A percentile compares a stretch with the other conserved stretches of the same genome.
Conservation (phyloP, 2,329 filamentous ascomycete genomes). For the Onygenales sp. region DNA sequence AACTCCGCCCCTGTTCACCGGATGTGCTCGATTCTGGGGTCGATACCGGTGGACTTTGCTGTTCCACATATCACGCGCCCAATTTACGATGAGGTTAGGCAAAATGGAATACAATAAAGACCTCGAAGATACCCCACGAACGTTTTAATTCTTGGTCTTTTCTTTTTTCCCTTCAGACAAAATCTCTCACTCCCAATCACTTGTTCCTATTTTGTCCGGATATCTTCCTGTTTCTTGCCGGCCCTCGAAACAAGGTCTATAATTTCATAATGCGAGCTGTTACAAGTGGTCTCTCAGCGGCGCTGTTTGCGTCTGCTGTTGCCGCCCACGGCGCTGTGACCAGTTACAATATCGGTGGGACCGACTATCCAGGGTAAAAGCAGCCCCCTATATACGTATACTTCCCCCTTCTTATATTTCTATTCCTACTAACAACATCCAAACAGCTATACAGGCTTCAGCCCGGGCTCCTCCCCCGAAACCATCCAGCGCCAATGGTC, state of each 20-base stretch:
- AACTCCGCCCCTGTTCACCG: no score
- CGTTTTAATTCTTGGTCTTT: no score
- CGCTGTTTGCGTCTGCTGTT: slow-evolving; percentile 8
- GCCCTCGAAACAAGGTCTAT: background rate
- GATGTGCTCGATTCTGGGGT: no score
- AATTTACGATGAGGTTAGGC: no score
- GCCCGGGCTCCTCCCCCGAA: slow-evolving; percentile 37
- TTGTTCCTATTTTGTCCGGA: no score
- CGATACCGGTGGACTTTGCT: no score
- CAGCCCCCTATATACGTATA: slow-evolving; percentile 27
- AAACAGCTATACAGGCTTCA: slow-evolving; percentile 12
- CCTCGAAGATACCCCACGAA: no score
- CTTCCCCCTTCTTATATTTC: background rate
- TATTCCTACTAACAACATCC: background rate
- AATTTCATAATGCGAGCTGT: background rate
- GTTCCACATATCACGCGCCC: no score
- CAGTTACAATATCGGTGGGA: slow-evolving; percentile 40
- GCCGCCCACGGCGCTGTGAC: slow-evolving; percentile 33
- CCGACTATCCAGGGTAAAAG: slow-evolving; percentile 37
- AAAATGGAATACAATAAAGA: no score
- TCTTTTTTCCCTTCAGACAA: no score
- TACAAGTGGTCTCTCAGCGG: background rate
- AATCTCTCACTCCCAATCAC: no score
- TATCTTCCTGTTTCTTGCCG: background rate
- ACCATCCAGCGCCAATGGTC: slow-evolving; percentile 52